phyloP scores from a whole-genome alignment of 768 basidiomycete species.

The Suillus brevipes region DNA sequence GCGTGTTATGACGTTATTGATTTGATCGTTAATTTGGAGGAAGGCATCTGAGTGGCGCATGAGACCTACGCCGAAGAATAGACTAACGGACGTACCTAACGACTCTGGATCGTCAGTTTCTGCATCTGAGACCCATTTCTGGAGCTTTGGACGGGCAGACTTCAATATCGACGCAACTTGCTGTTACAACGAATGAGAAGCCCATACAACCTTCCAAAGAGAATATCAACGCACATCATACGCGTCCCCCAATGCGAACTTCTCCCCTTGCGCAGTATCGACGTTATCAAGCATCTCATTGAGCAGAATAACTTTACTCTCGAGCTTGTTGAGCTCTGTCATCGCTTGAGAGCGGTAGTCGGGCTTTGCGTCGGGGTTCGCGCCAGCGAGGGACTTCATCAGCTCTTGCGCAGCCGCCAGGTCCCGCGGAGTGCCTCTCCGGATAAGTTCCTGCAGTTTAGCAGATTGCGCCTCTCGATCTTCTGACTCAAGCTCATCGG shows the following conservation, averaged over 20 bases:
- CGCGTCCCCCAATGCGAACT: constrained; percentile 84
- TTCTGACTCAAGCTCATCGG: constrained; percentile 94
- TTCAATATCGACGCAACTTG: constrained; percentile 87
- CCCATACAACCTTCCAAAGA: neutral
- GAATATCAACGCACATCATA: constrained; percentile 68
- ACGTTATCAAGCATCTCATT: constrained; percentile 98
- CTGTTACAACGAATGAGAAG: constrained; percentile 36
- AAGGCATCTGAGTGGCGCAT: constrained; percentile 67
- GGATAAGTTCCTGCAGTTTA: constrained; percentile 97
- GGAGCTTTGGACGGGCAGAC: constrained; percentile 87
- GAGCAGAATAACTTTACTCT: constrained; percentile 91
- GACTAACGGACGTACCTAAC: constrained; percentile 56
- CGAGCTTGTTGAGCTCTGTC: constrained; percentile 89
- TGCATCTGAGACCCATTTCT: constrained; percentile 97
- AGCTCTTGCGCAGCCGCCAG: constrained; percentile 94
- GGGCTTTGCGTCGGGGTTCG: constrained; percentile 91
- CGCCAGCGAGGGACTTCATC: constrained; percentile 94
- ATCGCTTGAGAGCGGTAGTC: constrained; percentile 91
- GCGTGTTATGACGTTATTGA: constrained; percentile 87
- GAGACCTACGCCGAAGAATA: constrained; percentile 1
- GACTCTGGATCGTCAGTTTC: constrained; percentile 88
- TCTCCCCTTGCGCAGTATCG: constrained; percentile 67
- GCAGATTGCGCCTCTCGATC: constrained; percentile 94
- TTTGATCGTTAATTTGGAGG: constrained; percentile 95
- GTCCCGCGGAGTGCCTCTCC: constrained; percentile 93